Evolutionary conservation across 192 early-diverging fungal species (phyloP), one percentile per base, ranked within the genome.

Genomic region (Allomyces javanicus): DNA sequence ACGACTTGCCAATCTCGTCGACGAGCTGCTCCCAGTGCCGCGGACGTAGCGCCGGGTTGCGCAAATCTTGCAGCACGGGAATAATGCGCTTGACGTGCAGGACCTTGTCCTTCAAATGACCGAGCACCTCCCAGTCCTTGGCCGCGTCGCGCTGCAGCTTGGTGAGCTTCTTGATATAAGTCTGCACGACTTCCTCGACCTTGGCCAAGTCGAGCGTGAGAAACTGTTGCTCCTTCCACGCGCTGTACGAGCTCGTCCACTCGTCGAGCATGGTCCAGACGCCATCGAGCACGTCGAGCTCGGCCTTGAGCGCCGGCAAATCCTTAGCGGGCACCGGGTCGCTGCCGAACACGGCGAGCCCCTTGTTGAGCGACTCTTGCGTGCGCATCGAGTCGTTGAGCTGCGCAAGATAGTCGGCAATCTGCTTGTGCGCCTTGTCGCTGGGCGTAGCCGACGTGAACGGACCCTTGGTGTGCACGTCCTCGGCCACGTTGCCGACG

Each of bases 1-100:
- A 67, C 43, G 92, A 83, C 19, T 93, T 74, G 44, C 86, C 79
- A 62, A 97, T 76, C 11, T 76, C 75, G 76, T 92, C 91, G 72
- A 95, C 89, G 44, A 98, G 76, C 72, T 90, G 89, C 62, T 87
- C 84, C 97, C 97, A 99, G 72, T 99, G 97, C 25, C 97, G 84
- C 62, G 96, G 93, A 61, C 92, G 85, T 62, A 99, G 75, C 0
- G 96, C 94, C 65, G 96, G 96, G 0, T 93, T 95, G 73, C 96
- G 95, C 27, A 99, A 80, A 26, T 96, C 94, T 3, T 84, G 77
- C n/a, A 97, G 69, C 23, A 91, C 71, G 0, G 83, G 71, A 73
- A 94, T 91, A 25, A 87, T 82, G 76, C 90, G 89, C 44, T 93
- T 76, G 66, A 89, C 82, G 1, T 77, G 73, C 40, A 87, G 82